Percentiles rank a stretch among this genome's conserved stretches.
These are phyloP conservation scores for Fusarium sp. DNA, from an alignment of 2,329 filamentous ascomycete species.

Conservation along the genomic window DNA sequence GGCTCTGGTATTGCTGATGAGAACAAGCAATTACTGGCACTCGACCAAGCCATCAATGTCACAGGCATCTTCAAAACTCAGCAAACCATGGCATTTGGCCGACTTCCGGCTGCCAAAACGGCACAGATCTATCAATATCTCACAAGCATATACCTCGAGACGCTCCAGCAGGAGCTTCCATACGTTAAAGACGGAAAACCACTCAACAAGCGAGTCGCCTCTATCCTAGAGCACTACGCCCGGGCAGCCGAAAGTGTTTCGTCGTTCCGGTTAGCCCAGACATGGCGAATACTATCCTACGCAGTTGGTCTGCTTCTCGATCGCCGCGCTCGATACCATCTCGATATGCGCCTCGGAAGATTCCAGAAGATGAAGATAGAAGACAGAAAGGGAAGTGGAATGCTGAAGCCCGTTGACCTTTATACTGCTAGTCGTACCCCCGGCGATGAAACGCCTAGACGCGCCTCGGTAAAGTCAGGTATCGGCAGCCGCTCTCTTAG, in stretches of 20 bases:
- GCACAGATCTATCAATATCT: constrained; percentile 70
- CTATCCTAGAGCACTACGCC: constrained; percentile 71
- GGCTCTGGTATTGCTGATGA: constrained; percentile 53
- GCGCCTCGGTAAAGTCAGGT: constrained; percentile 48
- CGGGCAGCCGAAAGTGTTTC: constrained; percentile 69
- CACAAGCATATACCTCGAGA: constrained; percentile 69
- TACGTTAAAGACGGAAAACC: constrained; percentile 54
- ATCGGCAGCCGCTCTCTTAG: constrained; percentile 53
- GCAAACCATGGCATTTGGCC: constrained; percentile 75
- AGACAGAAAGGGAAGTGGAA: constrained; percentile 50
- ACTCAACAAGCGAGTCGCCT: constrained; percentile 63
- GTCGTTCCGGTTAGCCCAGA: constrained; percentile 74
- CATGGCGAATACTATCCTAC: constrained; percentile 74
- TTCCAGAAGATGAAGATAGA: constrained; percentile 55
- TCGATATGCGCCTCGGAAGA: constrained; percentile 63
- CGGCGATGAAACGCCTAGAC: constrained; percentile 59
- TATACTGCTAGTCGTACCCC: constrained; percentile 47
- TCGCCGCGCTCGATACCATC: constrained; percentile 71
- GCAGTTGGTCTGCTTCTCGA: constrained; percentile 68
- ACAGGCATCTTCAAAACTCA: constrained; percentile 72
- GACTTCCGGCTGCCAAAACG: constrained; percentile 67
- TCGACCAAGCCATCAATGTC: constrained; percentile 72
- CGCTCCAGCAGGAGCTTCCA: constrained; percentile 66
- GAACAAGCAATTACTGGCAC: constrained; percentile 61
- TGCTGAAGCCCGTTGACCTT: constrained; percentile 48